These are phyloP conservation scores for Rhizophora mangle DNA, from an alignment of 345 rosid species.

Conservation along the genomic window DNA sequence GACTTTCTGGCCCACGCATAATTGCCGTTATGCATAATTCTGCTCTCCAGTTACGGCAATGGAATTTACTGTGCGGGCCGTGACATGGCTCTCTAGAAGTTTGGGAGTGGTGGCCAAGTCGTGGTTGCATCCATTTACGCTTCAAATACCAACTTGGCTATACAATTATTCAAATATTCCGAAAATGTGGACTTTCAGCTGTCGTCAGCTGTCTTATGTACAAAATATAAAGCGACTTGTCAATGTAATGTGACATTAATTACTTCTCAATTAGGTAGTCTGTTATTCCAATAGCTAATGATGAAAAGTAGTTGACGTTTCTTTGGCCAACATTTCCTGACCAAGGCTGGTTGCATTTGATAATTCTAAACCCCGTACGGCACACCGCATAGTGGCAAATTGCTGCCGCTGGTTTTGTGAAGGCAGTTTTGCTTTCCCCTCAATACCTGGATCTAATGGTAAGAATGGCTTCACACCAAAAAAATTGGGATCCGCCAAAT, in stretches of 20 bases:
- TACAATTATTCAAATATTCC: too few species aligned
- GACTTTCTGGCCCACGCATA: too few species aligned
- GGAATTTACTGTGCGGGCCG: too few species aligned
- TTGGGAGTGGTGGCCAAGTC: too few species aligned
- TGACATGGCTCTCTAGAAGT: too few species aligned
- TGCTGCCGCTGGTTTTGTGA: constrained; percentile 10
- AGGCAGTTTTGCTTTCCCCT: constrained; percentile 13
- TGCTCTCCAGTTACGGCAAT: too few species aligned
- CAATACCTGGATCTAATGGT: constrained; percentile 8
- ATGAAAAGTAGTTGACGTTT: not conserved
- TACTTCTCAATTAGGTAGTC: not conserved
- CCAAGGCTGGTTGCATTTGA: not conserved
- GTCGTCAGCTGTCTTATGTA: too few species aligned
- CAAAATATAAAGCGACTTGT: not conserved
- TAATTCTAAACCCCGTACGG: not conserved
- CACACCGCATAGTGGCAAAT: not conserved
- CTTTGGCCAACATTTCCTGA: not conserved
- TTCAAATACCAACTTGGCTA: too few species aligned
- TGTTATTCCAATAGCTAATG: not conserved
- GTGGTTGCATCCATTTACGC: too few species aligned
- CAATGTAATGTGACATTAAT: not conserved
- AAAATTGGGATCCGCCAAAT: too few species aligned
- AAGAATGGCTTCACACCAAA: not conserved
- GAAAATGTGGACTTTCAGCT: too few species aligned
- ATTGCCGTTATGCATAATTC: too few species aligned